Conservation (phyloP, 495 filamentous ascomycete species). For the Podospora comata region DNA sequence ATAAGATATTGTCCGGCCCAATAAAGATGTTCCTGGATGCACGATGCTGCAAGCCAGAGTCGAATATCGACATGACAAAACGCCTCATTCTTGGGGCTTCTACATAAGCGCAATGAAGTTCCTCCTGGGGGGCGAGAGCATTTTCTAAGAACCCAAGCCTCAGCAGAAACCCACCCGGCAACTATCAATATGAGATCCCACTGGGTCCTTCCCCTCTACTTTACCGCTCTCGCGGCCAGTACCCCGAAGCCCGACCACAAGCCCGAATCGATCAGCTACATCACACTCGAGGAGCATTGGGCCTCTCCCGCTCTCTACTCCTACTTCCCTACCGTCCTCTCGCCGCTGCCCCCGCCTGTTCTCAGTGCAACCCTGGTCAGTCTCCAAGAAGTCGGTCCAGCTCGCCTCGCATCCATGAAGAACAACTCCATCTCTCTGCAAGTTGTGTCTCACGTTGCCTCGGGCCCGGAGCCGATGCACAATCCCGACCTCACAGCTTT, state of each 20-base stretch:
- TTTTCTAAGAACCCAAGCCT: too few relatives aligned
- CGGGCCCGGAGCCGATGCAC: slow-evolving; percentile 37
- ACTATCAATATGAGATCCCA: not conserved
- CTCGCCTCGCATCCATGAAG: slow-evolving; percentile 52
- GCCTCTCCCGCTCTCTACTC: slow-evolving; percentile 25
- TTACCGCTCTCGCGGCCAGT: not conserved
- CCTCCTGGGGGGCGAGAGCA: too few relatives aligned
- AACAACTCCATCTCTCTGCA: slow-evolving; percentile 48
- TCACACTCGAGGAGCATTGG: slow-evolving; percentile 61
- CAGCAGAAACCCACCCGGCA: too few relatives aligned
- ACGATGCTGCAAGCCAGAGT: not conserved
- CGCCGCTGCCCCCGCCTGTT: slow-evolving; percentile 17
- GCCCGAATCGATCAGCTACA: slow-evolving; percentile 17
- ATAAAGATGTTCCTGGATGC: not conserved
- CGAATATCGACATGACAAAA: not conserved
- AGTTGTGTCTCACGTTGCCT: slow-evolving; percentile 50
- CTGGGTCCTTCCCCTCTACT: not conserved
- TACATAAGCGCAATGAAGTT: too few relatives aligned
- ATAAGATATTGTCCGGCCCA: not conserved
- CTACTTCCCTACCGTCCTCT: slow-evolving; percentile 34
- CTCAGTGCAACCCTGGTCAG: slow-evolving; percentile 36
- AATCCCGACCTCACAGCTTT: slow-evolving; percentile 30
- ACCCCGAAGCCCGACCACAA: not conserved
- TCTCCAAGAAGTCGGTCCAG: slow-evolving; percentile 29
- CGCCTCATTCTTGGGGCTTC: too few relatives aligned